Base-by-base conservation (phyloP, 2,329 filamentous ascomycete species). In the Talaromyces sp. region DNA sequence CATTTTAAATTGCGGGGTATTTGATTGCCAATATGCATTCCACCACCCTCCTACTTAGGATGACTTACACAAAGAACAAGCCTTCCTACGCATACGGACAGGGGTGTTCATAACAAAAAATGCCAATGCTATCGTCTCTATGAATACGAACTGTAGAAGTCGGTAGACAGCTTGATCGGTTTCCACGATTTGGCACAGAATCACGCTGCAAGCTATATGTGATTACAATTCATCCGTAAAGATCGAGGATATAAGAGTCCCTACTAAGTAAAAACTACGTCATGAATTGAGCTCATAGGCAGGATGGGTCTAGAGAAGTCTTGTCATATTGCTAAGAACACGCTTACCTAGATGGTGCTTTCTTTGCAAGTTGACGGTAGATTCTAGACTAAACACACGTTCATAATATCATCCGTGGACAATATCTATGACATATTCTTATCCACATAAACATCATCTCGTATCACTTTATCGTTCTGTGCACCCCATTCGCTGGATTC, bases 391-490 rank as follows among this genome's bases (percentile, higher is more conserved):
- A 50, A 52, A 24, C 41, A 19, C 2, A 27, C 41, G 13, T 39
- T 4, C 19, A 31, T 14, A 43, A 31, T 27, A 35, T 39, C 13
- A 50, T 50, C 3, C 22, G 22, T 6, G 5, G 22, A 14, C 14
- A 19, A 45, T 2, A 41, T 9, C 61, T 63, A 63, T 47, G 49
- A 35, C 49, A 63, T 47, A 39, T 63, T 3, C 61, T 63, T 63
- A 24, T 63, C 61, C 9, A 63, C 24, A 24, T 63, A 63, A 0
- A 63, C 27, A 27, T 63, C 41, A 45, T 63, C 61, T 56, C 16
- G 24, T 35, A 63, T 50, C n/a, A 63, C 50, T 5, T 22, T 47
- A 31, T 63, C 61, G 27, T 24, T 52, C 19, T 22, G 52, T 27
- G 49, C 22, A 13, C 49, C 49, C 33, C 39, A 56, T 24, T 52